Base-by-base conservation (phyloP, 768 basidiomycete species). In the Neoboletus subvelutipes region DNA sequence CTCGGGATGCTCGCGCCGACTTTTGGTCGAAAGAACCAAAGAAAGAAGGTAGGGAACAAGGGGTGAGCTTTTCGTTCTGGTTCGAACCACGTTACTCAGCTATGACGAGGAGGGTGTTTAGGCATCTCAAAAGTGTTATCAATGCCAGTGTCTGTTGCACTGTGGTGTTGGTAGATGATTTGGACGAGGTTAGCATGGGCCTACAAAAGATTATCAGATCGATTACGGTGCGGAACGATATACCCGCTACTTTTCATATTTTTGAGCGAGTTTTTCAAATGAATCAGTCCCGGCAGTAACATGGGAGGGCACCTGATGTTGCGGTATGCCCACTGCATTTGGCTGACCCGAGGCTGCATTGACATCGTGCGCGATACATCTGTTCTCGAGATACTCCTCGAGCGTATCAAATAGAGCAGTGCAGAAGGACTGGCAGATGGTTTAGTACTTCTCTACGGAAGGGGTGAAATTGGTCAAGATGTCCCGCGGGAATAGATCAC, bases 401-500 rank as follows among this genome's bases (percentile, higher is more conserved):
- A n/a, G n/a, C 1, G 37, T 40, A 0, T 28, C 17, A 12, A 57
- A 60, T 17, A 64, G 18, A 18, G 62, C 55, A 1, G 31, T 46
- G 33, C 60, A 50, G 36, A 64, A 51, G 1, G 40, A 40, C 12
- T 42, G 55, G 45, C 54, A 54, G 13, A 41, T 15, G 0, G 20
- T 13, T 13, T 28, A 26, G 31, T 62, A 65, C 3, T 33, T 28
- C 1, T 36, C 26, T 5, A 4, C 17, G 3, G 37, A 20, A 5
- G 12, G 0, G 3, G 29, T 24, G 4, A 37, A 34, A 2, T 51
- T 22, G 5, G 56, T 55, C 28, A 65, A 0, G n/a, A 31, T n/a
- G 12, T 13, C 3, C 11, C 12, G 31, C 26, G 18, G 28, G 5
- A 45, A n/a, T n/a, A 6, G 6, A 46, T 31, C n/a, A 20, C 18